phyloP scores from a whole-genome alignment of 805 yeast species.

The Phaffomyces opuntiae region DNA sequence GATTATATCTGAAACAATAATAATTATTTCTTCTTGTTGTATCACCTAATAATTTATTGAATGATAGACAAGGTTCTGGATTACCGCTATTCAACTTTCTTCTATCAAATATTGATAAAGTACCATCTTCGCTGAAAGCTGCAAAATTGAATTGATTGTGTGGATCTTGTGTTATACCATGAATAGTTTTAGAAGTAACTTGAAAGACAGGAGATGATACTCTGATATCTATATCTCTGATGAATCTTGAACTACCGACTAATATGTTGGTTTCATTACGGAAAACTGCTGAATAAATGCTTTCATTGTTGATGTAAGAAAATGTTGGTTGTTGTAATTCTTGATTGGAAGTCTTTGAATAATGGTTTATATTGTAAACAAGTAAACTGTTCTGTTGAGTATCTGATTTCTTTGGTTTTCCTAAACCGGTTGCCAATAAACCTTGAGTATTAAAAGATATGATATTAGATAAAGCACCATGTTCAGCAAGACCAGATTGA shows the following conservation, averaged over 20 bases:
- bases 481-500: slow-evolving; percentile 33
- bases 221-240: slow-evolving; percentile 74
- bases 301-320: slow-evolving; percentile 65
- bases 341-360: slow-evolving; percentile 39
- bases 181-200: slow-evolving; percentile 66
- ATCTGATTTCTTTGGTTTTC: slow-evolving; percentile 46
- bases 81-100: slow-evolving; percentile 42
- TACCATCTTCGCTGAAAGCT: slow-evolving; percentile 77
- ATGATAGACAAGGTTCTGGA: slow-evolving; percentile 53
- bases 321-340: slow-evolving; percentile 47
- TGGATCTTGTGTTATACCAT: slow-evolving; percentile 64
- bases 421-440: slow-evolving; percentile 70
- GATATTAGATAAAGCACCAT: slow-evolving; percentile 63
- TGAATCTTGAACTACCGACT: slow-evolving; percentile 68
- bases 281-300: slow-evolving; percentile 62
- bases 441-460: slow-evolving; percentile 61
- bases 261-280: slow-evolving; percentile 54
- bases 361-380: slow-evolving; percentile 72
- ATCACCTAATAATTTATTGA: slow-evolving; percentile 56
- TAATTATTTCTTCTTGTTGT: slow-evolving; percentile 51
- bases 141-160: slow-evolving; percentile 61
- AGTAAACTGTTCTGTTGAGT: slow-evolving; percentile 46
- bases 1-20: slow-evolving; percentile 65
- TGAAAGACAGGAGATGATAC: slow-evolving; percentile 60
- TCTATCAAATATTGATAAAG: slow-evolving; percentile 77